Percentiles rank a stretch among this genome's conserved stretches.
phyloP scores from a whole-genome alignment of 148 eudicot species.

The Suaeda aralocaspica region DNA sequence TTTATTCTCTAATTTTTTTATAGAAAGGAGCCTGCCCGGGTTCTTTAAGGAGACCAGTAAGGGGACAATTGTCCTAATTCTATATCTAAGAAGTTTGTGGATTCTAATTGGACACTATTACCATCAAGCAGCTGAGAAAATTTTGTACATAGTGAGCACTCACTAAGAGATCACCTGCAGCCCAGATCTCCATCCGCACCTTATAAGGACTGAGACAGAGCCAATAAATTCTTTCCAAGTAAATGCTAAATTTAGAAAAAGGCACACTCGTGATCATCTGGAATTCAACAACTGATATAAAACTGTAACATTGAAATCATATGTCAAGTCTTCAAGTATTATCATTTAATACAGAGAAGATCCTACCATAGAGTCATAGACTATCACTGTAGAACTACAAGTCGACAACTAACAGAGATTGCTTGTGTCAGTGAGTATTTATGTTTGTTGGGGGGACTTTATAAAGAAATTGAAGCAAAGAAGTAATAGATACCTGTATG shows the following conservation, averaged over 20 bases:
- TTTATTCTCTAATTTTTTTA: no score
- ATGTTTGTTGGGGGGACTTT: not conserved
- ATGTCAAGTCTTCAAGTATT: not conserved
- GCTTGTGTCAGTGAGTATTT: no score
- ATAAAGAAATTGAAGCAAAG: not conserved
- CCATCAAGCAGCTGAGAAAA: not conserved
- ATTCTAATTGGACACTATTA: no score
- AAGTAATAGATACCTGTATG: conserved; percentile 60
- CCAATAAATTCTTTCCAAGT: not conserved
- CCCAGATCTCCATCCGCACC: not conserved
- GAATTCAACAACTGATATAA: not conserved
- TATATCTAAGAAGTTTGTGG: no score
- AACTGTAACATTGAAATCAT: not conserved
- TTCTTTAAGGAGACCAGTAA: no score
- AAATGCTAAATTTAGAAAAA: no score
- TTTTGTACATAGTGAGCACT: not conserved
- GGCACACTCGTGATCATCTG: not conserved
- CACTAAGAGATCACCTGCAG: not conserved
- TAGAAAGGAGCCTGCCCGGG: no score
- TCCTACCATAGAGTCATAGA: not conserved
- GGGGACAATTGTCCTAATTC: no score
- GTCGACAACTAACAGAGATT: no score
- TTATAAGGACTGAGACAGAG: not conserved
- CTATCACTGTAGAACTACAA: not conserved
- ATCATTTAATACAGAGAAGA: not conserved